A percentile compares a stretch with the other conserved stretches of the same genome.
Evolutionary conservation across 2,329 filamentous ascomycete genomes (phyloP).

Genomic region (Apiospora rasikravindrae): DNA sequence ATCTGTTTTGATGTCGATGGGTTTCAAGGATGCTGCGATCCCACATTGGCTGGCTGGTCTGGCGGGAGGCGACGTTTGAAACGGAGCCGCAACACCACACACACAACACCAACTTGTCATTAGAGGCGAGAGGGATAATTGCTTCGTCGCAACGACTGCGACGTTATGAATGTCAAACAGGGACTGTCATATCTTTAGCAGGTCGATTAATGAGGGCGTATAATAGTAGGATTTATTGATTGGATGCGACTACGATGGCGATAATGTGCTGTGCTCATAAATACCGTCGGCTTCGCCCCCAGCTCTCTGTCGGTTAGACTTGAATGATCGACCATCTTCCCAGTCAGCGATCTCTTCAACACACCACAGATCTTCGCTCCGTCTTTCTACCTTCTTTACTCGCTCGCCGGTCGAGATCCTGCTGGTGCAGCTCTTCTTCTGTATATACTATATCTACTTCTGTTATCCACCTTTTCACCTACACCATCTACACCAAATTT

Average conservation of each 20-base stretch:
- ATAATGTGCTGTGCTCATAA: background rate
- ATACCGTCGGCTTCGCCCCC: background rate
- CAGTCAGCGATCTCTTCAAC: background rate
- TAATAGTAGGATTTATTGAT: background rate
- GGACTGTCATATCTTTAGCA: background rate
- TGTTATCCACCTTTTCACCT: no score
- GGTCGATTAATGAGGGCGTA: background rate
- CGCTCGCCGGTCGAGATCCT: slow-evolving; percentile 18
- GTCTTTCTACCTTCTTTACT: background rate
- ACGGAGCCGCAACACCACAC: background rate
- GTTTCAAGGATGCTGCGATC: slow-evolving; percentile 11
- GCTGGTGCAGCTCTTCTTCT: slow-evolving; percentile 4
- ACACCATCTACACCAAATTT: background rate
- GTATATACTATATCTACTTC: background rate
- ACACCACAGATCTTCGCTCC: background rate
- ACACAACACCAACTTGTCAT: background rate
- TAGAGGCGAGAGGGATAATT: background rate
- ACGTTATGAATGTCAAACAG: background rate
- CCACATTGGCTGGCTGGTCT: background rate
- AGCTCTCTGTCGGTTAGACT: background rate
- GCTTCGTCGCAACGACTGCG: background rate
- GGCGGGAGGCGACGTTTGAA: background rate
- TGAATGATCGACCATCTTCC: slow-evolving; percentile 6
- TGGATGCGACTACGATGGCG: background rate
- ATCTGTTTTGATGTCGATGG: background rate